Evolutionary conservation across 768 basidiomycete genomes (phyloP).

Genomic region (Podaxis sp.): DNA sequence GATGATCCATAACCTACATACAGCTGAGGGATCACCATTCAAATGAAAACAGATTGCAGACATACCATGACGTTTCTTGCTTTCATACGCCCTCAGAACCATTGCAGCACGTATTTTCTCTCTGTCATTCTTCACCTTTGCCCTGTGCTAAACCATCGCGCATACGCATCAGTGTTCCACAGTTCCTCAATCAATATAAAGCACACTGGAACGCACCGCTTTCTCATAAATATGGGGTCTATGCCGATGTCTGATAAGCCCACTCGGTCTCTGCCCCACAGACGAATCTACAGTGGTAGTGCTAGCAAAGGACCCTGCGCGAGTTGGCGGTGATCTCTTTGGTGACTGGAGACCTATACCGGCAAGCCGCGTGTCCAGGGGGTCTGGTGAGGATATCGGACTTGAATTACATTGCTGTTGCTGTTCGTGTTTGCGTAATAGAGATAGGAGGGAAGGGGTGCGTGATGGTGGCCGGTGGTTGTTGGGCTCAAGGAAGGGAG

Average conservation of each 20-base stretch:
- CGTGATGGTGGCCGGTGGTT: not conserved
- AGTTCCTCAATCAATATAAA: not conserved
- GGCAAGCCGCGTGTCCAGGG: not conserved
- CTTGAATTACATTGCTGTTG: not conserved
- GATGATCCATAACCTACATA: conserved; percentile 8
- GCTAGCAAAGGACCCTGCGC: not conserved
- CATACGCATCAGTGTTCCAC: not conserved
- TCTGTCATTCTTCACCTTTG: conserved; percentile 5
- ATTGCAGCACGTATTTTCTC: not conserved
- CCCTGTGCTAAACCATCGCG: not conserved
- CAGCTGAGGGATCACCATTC: not conserved
- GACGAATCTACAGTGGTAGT: not conserved
- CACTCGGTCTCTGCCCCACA: not conserved
- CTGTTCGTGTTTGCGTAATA: not conserved
- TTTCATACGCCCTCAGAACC: not conserved
- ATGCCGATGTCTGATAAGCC: conserved; percentile 6
- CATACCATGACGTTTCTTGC: conserved; percentile 1
- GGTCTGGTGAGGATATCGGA: not conserved
- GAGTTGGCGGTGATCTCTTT: not conserved
- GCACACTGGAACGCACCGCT: not conserved
- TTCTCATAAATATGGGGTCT: conserved; percentile 4
- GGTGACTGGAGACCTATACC: conserved; percentile 5
- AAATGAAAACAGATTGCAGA: not conserved
- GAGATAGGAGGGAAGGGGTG: conserved; percentile 5
- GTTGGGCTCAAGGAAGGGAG: not conserved